These are phyloP conservation scores for Pezicula radicicola DNA, from an alignment of 2,329 filamentous ascomycete species.

Conservation along the genomic window DNA sequence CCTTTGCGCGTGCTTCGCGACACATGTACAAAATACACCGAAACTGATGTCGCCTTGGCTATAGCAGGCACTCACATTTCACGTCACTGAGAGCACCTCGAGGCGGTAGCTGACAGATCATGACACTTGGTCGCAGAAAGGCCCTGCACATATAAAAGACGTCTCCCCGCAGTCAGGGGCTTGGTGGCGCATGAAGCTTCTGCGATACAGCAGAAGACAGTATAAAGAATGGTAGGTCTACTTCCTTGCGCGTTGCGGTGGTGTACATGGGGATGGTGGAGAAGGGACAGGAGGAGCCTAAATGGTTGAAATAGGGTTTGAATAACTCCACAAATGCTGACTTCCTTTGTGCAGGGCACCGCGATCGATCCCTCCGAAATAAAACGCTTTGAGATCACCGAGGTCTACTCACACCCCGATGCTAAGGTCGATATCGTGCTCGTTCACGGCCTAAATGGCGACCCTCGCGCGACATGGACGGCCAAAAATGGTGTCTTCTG, in stretches of 20 bases:
- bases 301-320: not conserved
- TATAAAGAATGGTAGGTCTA: not conserved
- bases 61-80: not conserved
- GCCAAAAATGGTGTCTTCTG: conserved; percentile 58
- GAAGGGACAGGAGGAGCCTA: too few relatives aligned
- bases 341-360: conserved; percentile 35
- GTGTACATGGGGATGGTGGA: too few relatives aligned
- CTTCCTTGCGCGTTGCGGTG: not conserved
- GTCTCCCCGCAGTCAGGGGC: not conserved
- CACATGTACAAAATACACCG: conserved; percentile 5
- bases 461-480: conserved; percentile 61
- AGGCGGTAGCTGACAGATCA: not conserved
- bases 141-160: not conserved
- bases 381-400: conserved; percentile 54
- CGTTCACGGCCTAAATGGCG: conserved; percentile 68
- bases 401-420: conserved; percentile 56
- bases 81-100: not conserved
- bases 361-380: conserved; percentile 43
- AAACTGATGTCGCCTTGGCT: not conserved
- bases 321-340: conserved; percentile 1
- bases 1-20: conserved; percentile 16
- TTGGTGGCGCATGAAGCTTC: not conserved
- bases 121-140: not conserved
- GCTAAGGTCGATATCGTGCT: conserved; percentile 65
- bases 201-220: not conserved